Conservation (phyloP, 2,329 filamentous ascomycete genomes). For the Drechslera avenae region DNA sequence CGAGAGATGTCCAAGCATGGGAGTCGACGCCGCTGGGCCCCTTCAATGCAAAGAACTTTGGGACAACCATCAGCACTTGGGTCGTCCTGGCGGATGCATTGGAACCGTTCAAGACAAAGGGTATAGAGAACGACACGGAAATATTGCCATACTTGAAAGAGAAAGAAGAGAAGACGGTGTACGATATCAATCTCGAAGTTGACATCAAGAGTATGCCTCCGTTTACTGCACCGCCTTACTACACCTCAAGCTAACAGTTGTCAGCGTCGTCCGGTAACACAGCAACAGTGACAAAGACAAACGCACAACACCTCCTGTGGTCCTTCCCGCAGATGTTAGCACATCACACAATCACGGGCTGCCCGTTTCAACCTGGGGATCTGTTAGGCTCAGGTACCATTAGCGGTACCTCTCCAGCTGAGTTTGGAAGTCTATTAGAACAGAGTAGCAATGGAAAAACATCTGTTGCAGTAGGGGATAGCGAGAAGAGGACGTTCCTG, state of each 20-base stretch:
- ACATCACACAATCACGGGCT: slow-evolving; percentile 78
- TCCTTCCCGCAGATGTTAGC: slow-evolving; percentile 84
- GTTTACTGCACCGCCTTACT: not conserved
- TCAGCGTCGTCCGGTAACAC: slow-evolving; percentile 54
- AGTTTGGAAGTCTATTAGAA: slow-evolving; percentile 73
- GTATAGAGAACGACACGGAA: slow-evolving; percentile 60
- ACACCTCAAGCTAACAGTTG: slow-evolving; percentile 17
- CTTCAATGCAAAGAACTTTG: slow-evolving; percentile 85
- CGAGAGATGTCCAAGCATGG: slow-evolving; percentile 81
- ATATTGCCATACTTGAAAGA: slow-evolving; percentile 70
- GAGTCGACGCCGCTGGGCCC: slow-evolving; percentile 83
- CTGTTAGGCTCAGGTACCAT: slow-evolving; percentile 81
- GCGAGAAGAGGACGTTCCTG: slow-evolving; percentile 72
- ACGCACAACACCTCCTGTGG: slow-evolving; percentile 74
- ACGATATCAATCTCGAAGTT: slow-evolving; percentile 72
- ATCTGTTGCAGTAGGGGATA: slow-evolving; percentile 64
- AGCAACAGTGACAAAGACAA: slow-evolving; percentile 64
- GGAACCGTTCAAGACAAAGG: slow-evolving; percentile 66
- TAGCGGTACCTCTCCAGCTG: slow-evolving; percentile 62
- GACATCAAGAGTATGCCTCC: slow-evolving; percentile 58
- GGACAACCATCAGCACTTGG: slow-evolving; percentile 77
- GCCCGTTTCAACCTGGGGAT: slow-evolving; percentile 74
- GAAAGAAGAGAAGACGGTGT: slow-evolving; percentile 63
- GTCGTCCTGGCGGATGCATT: slow-evolving; percentile 77
- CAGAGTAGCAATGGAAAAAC: slow-evolving; percentile 72